phyloP scores from a whole-genome alignment of 164 flowering plant genomes.

The Piper betle region DNA sequence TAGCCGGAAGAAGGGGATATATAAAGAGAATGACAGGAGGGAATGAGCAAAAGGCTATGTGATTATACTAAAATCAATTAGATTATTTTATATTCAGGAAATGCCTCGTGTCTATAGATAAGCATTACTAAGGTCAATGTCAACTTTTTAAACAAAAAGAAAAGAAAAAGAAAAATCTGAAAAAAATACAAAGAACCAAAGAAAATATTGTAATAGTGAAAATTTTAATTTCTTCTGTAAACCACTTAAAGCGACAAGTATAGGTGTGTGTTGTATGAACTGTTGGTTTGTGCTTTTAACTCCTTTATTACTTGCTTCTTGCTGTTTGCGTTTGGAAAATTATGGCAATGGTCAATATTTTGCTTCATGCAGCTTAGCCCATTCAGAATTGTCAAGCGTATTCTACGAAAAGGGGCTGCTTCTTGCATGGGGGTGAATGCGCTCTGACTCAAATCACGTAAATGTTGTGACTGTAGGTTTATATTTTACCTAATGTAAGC shows the following conservation, averaged over 20 bases:
- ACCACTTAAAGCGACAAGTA: neutral
- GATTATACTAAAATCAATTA: too few relatives aligned
- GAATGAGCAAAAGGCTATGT: too few relatives aligned
- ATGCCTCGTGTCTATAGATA: too few relatives aligned
- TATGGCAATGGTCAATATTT: neutral
- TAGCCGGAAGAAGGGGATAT: too few relatives aligned
- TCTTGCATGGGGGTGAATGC: conserved; percentile 86
- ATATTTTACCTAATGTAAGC: neutral
- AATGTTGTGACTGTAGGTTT: neutral
- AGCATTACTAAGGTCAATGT: too few relatives aligned
- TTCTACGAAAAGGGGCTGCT: conserved; percentile 90
- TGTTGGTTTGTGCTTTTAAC: neutral
- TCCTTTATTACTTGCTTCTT: neutral
- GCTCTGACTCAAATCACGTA: neutral
- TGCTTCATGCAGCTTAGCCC: conserved; percentile 63
- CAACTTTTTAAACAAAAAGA: too few relatives aligned
- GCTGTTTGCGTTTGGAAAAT: neutral
- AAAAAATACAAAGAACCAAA: too few relatives aligned
- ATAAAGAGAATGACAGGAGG: too few relatives aligned
- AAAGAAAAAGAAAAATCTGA: too few relatives aligned
- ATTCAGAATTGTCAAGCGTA: conserved; percentile 84
- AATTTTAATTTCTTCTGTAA: neutral
- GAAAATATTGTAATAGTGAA: too few relatives aligned
- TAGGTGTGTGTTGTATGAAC: neutral
- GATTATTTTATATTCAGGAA: too few relatives aligned